phyloP scores from a whole-genome alignment of 2,329 filamentous ascomycete species.

The Curvularia hawaiiensis region DNA sequence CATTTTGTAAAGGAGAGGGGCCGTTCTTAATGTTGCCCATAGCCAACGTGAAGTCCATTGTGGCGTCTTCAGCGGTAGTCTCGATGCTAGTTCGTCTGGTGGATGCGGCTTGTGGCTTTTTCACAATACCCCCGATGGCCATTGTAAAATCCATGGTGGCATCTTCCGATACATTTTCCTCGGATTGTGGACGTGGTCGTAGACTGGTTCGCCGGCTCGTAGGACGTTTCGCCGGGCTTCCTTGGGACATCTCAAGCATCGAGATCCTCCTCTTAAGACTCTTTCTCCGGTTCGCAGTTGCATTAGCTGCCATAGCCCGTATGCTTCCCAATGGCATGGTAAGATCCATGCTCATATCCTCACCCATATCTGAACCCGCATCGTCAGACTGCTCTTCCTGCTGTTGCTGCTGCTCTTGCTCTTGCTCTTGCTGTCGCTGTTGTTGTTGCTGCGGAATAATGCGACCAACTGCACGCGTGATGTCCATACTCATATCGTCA shows the following conservation, averaged over 20 bases:
- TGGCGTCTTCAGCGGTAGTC: constrained; percentile 40
- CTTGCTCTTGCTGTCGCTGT: constrained; percentile 15
- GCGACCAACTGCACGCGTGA: constrained; percentile 80
- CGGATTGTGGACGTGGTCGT: constrained; percentile 47
- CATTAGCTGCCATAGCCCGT: constrained; percentile 39
- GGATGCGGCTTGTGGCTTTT: constrained; percentile 12
- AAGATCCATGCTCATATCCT: constrained; percentile 61
- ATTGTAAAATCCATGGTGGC: constrained; percentile 49
- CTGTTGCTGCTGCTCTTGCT: constrained; percentile 29
- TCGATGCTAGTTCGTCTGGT: constrained; percentile 34
- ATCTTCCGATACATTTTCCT: constrained; percentile 47
- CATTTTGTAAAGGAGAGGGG: constrained; percentile 6
- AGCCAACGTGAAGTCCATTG: constrained; percentile 49
- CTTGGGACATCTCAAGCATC: constrained; percentile 43
- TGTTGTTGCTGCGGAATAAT: constrained; percentile 64
- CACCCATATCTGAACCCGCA: constrained; percentile 48
- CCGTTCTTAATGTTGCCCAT: constrained; percentile 44
- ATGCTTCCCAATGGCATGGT: constrained; percentile 61
- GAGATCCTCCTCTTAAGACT: constrained; percentile 54
- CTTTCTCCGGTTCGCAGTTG: constrained; percentile 37
- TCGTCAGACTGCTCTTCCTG: constrained; percentile 34
- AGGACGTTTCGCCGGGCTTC: constrained; percentile 45
- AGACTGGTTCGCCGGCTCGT: constrained; percentile 44
- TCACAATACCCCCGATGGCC: constrained; percentile 46
- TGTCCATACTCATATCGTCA: constrained; percentile 89